phyloP scores from a whole-genome alignment of 495 filamentous ascomycete species.

The Hypoxylon rickii region DNA sequence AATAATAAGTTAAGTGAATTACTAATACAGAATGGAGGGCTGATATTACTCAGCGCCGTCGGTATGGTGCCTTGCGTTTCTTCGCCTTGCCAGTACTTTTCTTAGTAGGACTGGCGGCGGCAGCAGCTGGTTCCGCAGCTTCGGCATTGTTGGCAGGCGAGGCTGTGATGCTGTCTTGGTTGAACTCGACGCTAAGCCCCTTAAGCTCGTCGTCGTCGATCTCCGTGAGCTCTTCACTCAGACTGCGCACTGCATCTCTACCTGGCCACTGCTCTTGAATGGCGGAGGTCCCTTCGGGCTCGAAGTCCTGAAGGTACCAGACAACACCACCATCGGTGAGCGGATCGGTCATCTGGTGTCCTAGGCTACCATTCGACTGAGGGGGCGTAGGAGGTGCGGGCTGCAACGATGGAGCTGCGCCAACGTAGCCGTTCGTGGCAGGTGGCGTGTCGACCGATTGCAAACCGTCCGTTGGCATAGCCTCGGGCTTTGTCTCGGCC shows the following conservation, averaged over 20 bases:
- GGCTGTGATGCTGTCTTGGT: constrained; percentile 48
- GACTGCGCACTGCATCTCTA: constrained; percentile 70
- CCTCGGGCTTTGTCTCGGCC: constrained; percentile 19
- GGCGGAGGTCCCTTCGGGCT: constrained; percentile 72
- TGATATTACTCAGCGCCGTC: constrained; percentile 30
- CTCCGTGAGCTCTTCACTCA: constrained; percentile 87
- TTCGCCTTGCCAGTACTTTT: constrained; percentile 37
- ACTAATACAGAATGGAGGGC: constrained; percentile 17
- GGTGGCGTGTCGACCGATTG: constrained; percentile 48
- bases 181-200: constrained; percentile 55
- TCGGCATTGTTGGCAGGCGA: constrained; percentile 40
- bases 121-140: constrained; percentile 20
- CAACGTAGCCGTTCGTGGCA: constrained; percentile 41
- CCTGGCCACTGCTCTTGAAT: constrained; percentile 77
- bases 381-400: constrained; percentile 50
- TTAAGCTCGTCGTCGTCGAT: constrained; percentile 85
- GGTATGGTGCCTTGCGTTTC: constrained; percentile 38
- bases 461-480: constrained; percentile 34
- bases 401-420: constrained; percentile 37
- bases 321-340: constrained; percentile 76
- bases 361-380: constrained; percentile 53
- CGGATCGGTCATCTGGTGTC: constrained; percentile 50
- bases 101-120: constrained; percentile 24
- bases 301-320: constrained; percentile 86
- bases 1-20: constrained; percentile 7